Conservation (phyloP, 2,329 filamentous ascomycete species). For the Cercospora sp. region DNA sequence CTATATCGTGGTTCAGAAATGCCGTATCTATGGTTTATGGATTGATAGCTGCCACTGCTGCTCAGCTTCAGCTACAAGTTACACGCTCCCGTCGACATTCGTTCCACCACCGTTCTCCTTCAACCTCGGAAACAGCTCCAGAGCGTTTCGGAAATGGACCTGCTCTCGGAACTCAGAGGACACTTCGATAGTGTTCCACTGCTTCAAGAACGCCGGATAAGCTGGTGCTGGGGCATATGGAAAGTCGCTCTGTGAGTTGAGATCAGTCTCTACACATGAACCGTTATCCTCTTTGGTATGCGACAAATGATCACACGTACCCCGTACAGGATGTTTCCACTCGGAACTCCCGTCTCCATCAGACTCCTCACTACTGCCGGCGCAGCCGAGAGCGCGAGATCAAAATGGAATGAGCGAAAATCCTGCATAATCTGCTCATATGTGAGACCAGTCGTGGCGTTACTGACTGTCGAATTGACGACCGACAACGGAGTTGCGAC, state of each 20-base stretch:
- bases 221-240: not conserved
- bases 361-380: not conserved
- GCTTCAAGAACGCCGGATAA: not conserved
- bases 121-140: not conserved
- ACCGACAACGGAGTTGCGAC: not conserved
- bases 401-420: not conserved
- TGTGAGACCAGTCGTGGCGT: not conserved
- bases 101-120: not conserved
- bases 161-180: not conserved
- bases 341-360: not conserved
- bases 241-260: not conserved
- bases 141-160: not conserved
- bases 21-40: too few species aligned
- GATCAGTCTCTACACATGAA: too few species aligned
- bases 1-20: not conserved
- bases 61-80: too few species aligned
- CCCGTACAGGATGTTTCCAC: not conserved
- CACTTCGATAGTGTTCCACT: not conserved
- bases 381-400: not conserved
- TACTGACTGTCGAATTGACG: not conserved
- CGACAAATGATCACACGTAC: not conserved
- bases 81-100: too few species aligned
- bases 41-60: too few species aligned
- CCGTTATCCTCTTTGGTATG: too few species aligned
- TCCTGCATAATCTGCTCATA: not conserved